Conservation (phyloP, 371 early-diverging fungal species). For the Lichtheimia corymbifera region DNA sequence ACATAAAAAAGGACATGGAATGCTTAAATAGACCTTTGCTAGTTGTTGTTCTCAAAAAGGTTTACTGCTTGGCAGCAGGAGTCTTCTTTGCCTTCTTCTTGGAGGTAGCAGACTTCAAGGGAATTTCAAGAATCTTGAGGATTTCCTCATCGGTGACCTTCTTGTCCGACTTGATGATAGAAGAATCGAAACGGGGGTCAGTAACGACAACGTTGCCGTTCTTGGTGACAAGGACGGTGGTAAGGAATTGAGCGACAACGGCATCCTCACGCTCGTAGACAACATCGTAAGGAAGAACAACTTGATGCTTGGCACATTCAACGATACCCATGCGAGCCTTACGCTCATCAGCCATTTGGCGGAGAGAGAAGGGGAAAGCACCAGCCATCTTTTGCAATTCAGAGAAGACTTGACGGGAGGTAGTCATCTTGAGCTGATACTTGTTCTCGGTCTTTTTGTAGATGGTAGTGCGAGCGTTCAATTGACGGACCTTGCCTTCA, state of each 20-base stretch:
- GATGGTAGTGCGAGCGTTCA: slow-evolving; percentile 83
- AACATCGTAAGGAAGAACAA: slow-evolving; percentile 83
- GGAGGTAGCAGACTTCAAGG: slow-evolving; percentile 30
- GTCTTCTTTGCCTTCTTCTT: slow-evolving; percentile 34
- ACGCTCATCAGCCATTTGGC: slow-evolving; percentile 82
- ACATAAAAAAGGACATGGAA: slow-evolving; percentile 1
- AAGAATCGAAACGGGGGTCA: slow-evolving; percentile 64
- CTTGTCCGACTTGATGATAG: slow-evolving; percentile 74
- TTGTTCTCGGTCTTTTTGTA: slow-evolving; percentile 87
- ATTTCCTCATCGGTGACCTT: slow-evolving; percentile 74
- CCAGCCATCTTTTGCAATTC: slow-evolving; percentile 84
- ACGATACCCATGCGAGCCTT: slow-evolving; percentile 91
- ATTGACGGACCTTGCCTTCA: slow-evolving; percentile 82
- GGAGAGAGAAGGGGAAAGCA: slow-evolving; percentile 86
- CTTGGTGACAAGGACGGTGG: slow-evolving; percentile 88
- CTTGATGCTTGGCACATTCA: slow-evolving; percentile 84
- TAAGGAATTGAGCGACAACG: slow-evolving; percentile 86
- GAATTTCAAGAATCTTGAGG: slow-evolving; percentile 63
- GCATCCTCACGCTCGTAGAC: slow-evolving; percentile 82
- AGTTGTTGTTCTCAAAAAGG: too few relatives aligned
- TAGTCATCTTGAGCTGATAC: slow-evolving; percentile 87
- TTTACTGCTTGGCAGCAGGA: slow-evolving; percentile 19
- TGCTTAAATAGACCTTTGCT: slow-evolving; percentile 1
- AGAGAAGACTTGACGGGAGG: slow-evolving; percentile 71
- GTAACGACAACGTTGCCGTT: slow-evolving; percentile 82